Conservation (phyloP, 306 rosid species). For the Cicer chorassanicum region DNA sequence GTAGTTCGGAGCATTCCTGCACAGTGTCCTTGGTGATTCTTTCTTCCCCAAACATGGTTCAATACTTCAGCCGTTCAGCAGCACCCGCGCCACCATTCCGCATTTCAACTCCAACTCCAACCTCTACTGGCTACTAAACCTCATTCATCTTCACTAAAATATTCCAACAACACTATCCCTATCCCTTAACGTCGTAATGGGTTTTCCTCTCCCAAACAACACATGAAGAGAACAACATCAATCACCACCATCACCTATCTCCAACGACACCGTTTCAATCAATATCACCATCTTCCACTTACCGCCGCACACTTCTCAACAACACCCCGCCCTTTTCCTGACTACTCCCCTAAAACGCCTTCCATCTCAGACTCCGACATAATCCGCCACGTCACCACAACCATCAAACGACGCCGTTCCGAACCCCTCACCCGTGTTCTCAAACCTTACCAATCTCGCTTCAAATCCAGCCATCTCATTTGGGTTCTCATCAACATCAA, state of each 20-base stretch:
- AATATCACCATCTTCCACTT: neutral
- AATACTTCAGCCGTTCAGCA: too few relatives aligned
- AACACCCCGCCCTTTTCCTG: slow-evolving; percentile 75
- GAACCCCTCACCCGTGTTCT: slow-evolving; percentile 68
- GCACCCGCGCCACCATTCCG: neutral
- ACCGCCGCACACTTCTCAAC: slow-evolving; percentile 44
- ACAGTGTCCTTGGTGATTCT: neutral
- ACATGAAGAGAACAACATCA: slow-evolving; percentile 60
- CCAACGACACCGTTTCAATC: slow-evolving; percentile 28
- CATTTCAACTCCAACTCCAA: too few relatives aligned
- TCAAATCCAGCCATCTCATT: slow-evolving; percentile 64
- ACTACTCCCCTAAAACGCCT: slow-evolving; percentile 76
- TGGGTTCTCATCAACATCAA: slow-evolving; percentile 76
- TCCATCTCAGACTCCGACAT: slow-evolving; percentile 65
- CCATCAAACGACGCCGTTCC: slow-evolving; percentile 68
- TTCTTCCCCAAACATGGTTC: neutral
- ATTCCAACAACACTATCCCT: neutral
- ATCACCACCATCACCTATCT: slow-evolving; percentile 40
- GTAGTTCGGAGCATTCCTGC: neutral
- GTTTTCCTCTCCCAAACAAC: slow-evolving; percentile 44
- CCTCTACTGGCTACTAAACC: too few relatives aligned
- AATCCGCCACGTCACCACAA: slow-evolving; percentile 61
- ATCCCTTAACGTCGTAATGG: slow-evolving; percentile 44
- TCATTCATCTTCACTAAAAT: too few relatives aligned
- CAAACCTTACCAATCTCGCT: slow-evolving; percentile 62